These are phyloP conservation scores for Phlegmacium glaucopus DNA, from an alignment of 768 basidiomycete genomes.

Conservation along the genomic window DNA sequence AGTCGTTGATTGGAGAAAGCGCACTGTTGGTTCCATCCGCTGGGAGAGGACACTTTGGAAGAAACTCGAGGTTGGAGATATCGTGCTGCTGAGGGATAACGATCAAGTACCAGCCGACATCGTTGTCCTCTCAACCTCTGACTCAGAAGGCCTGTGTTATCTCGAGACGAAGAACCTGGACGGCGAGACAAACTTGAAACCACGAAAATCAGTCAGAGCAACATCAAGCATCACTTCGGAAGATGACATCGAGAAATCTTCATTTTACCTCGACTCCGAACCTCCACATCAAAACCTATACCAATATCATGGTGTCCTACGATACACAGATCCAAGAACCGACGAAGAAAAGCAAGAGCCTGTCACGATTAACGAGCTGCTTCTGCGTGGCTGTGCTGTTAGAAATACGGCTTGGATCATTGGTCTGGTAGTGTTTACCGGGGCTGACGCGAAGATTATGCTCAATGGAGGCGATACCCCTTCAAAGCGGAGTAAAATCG, in stretches of 20 bases:
- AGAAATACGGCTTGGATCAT: slow-evolving; percentile 93
- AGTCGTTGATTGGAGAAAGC: slow-evolving; percentile 79
- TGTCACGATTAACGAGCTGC: slow-evolving; percentile 87
- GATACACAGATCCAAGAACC: slow-evolving; percentile 56
- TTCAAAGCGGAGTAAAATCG: slow-evolving; percentile 96
- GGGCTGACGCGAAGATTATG: slow-evolving; percentile 90
- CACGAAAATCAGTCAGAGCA: slow-evolving; percentile 70
- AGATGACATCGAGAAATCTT: slow-evolving; percentile 85
- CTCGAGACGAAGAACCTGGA: slow-evolving; percentile 98
- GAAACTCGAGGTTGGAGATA: slow-evolving; percentile 96
- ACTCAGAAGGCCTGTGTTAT: slow-evolving; percentile 89
- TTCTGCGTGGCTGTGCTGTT: slow-evolving; percentile 87
- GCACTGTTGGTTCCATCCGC: slow-evolving; percentile 62
- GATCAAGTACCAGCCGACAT: slow-evolving; percentile 98
- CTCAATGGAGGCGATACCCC: slow-evolving; percentile 91
- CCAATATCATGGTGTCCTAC: slow-evolving; percentile 80
- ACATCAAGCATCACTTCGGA: slow-evolving; percentile 77
- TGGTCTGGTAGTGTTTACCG: slow-evolving; percentile 92
- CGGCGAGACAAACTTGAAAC: slow-evolving; percentile 96
- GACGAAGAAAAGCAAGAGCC: slow-evolving; percentile 59
- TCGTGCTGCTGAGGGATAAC: slow-evolving; percentile 87
- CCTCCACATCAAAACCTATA: slow-evolving; percentile 94
- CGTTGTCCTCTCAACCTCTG: slow-evolving; percentile 87
- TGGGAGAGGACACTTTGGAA: slow-evolving; percentile 99
- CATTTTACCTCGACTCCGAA: slow-evolving; percentile 90